Evolutionary conservation across 768 basidiomycete species (phyloP).

Genomic region (Boletus coccyginus): DNA sequence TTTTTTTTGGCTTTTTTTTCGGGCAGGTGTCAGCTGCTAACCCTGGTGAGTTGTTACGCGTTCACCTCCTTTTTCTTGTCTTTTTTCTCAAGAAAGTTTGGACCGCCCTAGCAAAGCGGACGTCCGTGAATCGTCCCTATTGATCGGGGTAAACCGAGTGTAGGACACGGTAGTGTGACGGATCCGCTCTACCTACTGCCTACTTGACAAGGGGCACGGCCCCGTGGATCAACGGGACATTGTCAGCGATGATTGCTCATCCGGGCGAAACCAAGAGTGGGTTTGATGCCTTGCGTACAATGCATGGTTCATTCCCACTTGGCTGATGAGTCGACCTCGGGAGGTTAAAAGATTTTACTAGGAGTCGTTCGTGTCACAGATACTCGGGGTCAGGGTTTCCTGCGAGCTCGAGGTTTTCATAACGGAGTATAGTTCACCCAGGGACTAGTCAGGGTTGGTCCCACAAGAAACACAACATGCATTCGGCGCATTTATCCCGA

Average conservation of each 20-base stretch:
- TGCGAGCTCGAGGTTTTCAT: slow-evolving; percentile 15
- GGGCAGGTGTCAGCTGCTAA: background rate
- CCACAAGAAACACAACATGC: background rate
- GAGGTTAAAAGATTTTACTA: background rate
- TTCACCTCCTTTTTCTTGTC: background rate
- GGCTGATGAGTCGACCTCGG: background rate
- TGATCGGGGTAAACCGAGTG: background rate
- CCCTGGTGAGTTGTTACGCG: background rate
- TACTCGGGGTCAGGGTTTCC: slow-evolving; percentile 20
- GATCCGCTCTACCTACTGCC: background rate
- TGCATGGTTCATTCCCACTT: slow-evolving; percentile 7
- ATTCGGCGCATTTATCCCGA: background rate
- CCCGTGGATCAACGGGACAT: background rate
- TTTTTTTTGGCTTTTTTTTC: no score
- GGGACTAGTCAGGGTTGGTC: background rate
- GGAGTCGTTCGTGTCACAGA: slow-evolving; percentile 1
- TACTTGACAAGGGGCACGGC: background rate
- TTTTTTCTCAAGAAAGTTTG: background rate
- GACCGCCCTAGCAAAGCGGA: background rate
- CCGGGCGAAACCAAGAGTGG: background rate
- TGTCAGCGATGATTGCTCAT: background rate
- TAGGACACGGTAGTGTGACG: background rate
- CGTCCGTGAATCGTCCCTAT: background rate
- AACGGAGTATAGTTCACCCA: background rate
- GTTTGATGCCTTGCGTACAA: slow-evolving; percentile 14